Conservation (phyloP, 768 basidiomycete species). For the Trametes sanguinea region DNA sequence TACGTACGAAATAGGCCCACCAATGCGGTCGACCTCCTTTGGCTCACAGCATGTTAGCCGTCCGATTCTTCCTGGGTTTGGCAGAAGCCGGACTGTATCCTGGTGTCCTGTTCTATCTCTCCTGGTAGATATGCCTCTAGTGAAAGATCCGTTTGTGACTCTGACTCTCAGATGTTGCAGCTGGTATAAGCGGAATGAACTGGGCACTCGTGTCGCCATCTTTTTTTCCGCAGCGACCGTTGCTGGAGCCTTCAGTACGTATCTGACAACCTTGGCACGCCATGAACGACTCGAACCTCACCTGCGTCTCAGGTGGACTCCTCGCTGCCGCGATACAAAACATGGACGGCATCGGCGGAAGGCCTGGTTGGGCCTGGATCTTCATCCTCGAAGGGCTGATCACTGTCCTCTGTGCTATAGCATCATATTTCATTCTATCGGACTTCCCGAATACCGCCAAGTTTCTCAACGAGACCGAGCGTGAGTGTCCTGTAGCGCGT, state of each 20-base stretch:
- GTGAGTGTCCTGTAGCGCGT: conserved; percentile 38
- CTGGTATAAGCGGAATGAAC: conserved; percentile 81
- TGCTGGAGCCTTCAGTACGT: conserved; percentile 70
- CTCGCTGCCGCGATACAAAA: conserved; percentile 68
- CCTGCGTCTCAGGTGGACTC: conserved; percentile 49
- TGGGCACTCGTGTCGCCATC: conserved; percentile 67
- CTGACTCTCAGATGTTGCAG: conserved; percentile 34
- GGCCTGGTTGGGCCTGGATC: conserved; percentile 68
- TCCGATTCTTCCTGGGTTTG: conserved; percentile 61
- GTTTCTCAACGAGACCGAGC: conserved; percentile 66
- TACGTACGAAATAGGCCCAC: conserved; percentile 32
- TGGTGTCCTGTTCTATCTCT: conserved; percentile 61
- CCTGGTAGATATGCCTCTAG: conserved; percentile 40
- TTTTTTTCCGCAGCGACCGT: conserved; percentile 84
- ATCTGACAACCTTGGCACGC: background rate
- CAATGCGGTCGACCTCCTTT: background rate
- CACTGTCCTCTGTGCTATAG: conserved; percentile 58
- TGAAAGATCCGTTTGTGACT: background rate
- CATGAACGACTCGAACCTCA: background rate
- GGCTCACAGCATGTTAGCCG: conserved; percentile 37
- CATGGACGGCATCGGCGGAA: conserved; percentile 68
- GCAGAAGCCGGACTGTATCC: conserved; percentile 56
- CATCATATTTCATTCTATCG: conserved; percentile 72
- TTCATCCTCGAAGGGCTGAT: conserved; percentile 75
- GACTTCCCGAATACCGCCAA: conserved; percentile 78